phyloP scores from a whole-genome alignment of 148 eudicot species.

The Chenopodium suecicum region DNA sequence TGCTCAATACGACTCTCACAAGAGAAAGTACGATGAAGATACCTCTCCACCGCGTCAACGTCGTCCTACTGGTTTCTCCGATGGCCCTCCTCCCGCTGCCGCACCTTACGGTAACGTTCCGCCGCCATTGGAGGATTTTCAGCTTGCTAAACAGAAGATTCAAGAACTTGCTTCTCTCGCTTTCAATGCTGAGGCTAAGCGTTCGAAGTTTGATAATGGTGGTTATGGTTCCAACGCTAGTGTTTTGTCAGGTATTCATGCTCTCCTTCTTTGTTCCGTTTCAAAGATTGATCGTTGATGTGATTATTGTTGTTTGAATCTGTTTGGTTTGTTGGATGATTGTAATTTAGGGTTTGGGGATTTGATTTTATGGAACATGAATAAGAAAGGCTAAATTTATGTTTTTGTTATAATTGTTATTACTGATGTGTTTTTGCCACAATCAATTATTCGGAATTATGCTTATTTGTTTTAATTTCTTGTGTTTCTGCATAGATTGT shows the following conservation, averaged over 20 bases:
- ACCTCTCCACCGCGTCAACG: slow-evolving; percentile 43
- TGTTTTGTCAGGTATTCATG: slow-evolving; percentile 17
- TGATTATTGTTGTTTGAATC: background rate
- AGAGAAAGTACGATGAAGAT: slow-evolving; percentile 78
- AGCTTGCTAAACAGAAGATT: slow-evolving; percentile 62
- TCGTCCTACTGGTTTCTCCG: slow-evolving; percentile 72
- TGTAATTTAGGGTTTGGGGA: background rate
- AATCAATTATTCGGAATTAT: background rate
- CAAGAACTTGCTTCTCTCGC: slow-evolving; percentile 85
- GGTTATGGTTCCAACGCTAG: slow-evolving; percentile 37
- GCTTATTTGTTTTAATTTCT: background rate
- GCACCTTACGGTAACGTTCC: slow-evolving; percentile 60
- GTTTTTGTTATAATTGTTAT: too few species aligned
- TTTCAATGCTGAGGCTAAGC: slow-evolving; percentile 60
- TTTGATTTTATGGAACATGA: too few species aligned
- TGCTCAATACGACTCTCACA: slow-evolving; percentile 50
- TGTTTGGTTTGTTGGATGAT: background rate
- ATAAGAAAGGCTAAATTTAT: too few species aligned
- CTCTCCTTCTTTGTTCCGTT: background rate
- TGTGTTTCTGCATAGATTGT: background rate
- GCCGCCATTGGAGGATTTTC: slow-evolving; percentile 50
- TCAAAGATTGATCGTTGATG: background rate
- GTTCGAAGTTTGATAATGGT: slow-evolving; percentile 69
- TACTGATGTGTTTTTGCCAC: too few species aligned
- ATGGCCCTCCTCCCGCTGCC: slow-evolving; percentile 36